Evolutionary conservation across 257 asterid species (phyloP).

Genomic region (Cynanchum wilfordii): DNA sequence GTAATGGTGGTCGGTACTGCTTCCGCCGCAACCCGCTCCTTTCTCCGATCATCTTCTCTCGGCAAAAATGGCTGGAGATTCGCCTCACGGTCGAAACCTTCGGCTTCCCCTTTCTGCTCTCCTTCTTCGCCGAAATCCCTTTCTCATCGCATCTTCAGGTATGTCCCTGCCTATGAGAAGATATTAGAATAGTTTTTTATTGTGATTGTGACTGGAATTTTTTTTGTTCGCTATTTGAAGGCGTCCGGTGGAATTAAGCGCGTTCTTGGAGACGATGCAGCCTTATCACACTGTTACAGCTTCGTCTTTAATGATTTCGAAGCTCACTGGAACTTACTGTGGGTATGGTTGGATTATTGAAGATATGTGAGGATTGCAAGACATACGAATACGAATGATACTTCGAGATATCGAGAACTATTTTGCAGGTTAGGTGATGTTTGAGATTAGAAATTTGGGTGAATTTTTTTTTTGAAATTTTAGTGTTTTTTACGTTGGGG

Average conservation of each 20-base stretch:
- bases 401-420: neutral
- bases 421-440: slow-evolving; percentile 13
- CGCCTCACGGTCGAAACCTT: slow-evolving; percentile 51
- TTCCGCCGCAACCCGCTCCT: slow-evolving; percentile 50
- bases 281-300: slow-evolving; percentile 88
- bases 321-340: slow-evolving; percentile 64
- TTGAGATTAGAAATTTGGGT: neutral
- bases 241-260: slow-evolving; percentile 65
- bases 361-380: slow-evolving; percentile 37
- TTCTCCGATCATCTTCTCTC: slow-evolving; percentile 55
- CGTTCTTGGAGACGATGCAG: slow-evolving; percentile 75
- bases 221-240: slow-evolving; percentile 9
- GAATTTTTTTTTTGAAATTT: neutral
- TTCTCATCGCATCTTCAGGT: slow-evolving; percentile 69
- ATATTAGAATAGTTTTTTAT: neutral
- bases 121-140: slow-evolving; percentile 47
- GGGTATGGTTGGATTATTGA: slow-evolving; percentile 85
- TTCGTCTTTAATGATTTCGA: slow-evolving; percentile 84
- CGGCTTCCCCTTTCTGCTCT: slow-evolving; percentile 54
- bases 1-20: slow-evolving; percentile 50
- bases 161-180: slow-evolving; percentile 1
- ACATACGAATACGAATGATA: neutral
- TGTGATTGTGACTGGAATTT: neutral
- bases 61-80: slow-evolving; percentile 52
- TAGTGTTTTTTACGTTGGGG: neutral